Evolutionary conservation across 140 eudicot species (phyloP).

Genomic region (Bidens hawaiensis): DNA sequence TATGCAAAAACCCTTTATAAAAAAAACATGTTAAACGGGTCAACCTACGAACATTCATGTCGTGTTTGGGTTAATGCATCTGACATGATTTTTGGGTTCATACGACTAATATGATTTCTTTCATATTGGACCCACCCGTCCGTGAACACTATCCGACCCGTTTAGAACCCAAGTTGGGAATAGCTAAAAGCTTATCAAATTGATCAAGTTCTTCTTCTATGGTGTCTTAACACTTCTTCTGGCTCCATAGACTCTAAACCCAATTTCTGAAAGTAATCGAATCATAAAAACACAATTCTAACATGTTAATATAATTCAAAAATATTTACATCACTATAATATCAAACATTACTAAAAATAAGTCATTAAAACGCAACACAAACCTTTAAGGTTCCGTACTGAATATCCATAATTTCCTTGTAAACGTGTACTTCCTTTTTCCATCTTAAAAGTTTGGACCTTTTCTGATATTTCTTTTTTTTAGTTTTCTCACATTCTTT

Average conservation of each 20-base stretch:
- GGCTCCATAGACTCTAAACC: conserved; percentile 56
- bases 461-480: conserved; percentile 51
- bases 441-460: conserved; percentile 50
- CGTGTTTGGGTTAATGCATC: not conserved
- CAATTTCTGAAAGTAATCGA: conserved; percentile 37
- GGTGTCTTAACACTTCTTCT: conserved; percentile 55
- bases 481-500: conserved; percentile 66
- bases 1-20: no score
- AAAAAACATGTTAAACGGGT: not conserved
- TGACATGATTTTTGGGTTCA: not conserved
- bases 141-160: no score
- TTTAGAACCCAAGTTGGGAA: no score
- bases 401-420: conserved; percentile 61
- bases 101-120: no score
- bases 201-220: conserved; percentile 49
- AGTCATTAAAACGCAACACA: conserved; percentile 7
- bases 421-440: conserved; percentile 64
- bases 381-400: conserved; percentile 60
- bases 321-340: not conserved
- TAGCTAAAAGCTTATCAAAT: conserved; percentile 46
- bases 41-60: not conserved
- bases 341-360: not conserved
- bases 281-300: not conserved
- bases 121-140: no score
- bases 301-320: not conserved